Evolutionary conservation across 1,284 basidiomycete species (phyloP), one percentile per base, ranked within the genome.

Genomic region (Spongispora temasekensis): DNA sequence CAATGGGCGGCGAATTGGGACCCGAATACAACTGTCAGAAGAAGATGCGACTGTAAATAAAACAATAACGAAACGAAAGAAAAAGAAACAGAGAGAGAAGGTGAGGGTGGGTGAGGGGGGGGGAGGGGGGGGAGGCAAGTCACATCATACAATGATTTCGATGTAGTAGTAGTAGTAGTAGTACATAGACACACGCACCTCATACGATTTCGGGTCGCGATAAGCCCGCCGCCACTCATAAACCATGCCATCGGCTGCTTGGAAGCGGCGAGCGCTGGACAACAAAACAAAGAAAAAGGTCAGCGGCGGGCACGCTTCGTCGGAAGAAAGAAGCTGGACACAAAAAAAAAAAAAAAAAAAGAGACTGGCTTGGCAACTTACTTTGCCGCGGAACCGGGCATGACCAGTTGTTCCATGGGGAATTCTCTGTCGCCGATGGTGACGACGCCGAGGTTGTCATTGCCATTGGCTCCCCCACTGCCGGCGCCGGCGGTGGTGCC

Each of bases 141-240:
- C n/a, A n/a, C n/a, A n/a, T n/a, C n/a, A n/a, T n/a, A n/a, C n/a
- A n/a, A n/a, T n/a, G n/a, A n/a, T n/a, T n/a, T n/a, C n/a, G n/a
- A n/a, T n/a, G n/a, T n/a, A n/a, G n/a, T n/a, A n/a, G n/a, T n/a
- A n/a, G n/a, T n/a, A n/a, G n/a, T n/a, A n/a, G n/a, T n/a, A n/a
- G n/a, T n/a, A n/a, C n/a, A n/a, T 19, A 52, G 17, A 69, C 80
- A 69, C 48, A 7, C 15, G 48, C 72, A 86, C 88, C 74, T 89
- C 85, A 65, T 89, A 89, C 8, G 82, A 79, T 60, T 71, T 74
- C 8, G 77, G 71, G 52, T 77, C 77, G 52, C 79, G 77, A 54
- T 74, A 71, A 64, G 78, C 76, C 67, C 80, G 80, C 64, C 85
- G 79, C 88, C 89, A 90, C 75, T 89, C 88, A 66, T 81, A 86